These are phyloP conservation scores for Eucommia ulmoides DNA, from an alignment of 257 asterid genomes.

Conservation along the genomic window DNA sequence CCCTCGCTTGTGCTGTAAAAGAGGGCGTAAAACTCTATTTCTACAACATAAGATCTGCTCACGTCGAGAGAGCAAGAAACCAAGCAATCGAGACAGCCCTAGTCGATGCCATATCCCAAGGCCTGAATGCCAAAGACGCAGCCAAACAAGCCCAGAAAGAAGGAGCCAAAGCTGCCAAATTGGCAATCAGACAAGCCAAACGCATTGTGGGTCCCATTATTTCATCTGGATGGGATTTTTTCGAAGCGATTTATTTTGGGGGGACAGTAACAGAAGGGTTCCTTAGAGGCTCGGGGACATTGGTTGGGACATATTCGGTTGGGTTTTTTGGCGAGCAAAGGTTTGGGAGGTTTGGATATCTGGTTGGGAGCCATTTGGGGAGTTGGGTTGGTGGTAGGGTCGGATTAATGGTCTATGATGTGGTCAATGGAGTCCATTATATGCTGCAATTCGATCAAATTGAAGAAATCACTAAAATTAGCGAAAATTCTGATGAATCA, in stretches of 20 bases:
- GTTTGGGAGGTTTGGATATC: slow-evolving; percentile 81
- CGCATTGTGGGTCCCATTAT: slow-evolving; percentile 88
- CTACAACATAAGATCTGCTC: slow-evolving; percentile 52
- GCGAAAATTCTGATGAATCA: slow-evolving; percentile 4
- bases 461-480: slow-evolving; percentile 22
- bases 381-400: slow-evolving; percentile 92
- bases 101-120: slow-evolving; percentile 68
- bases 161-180: slow-evolving; percentile 88
- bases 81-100: slow-evolving; percentile 69
- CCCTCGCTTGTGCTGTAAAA: slow-evolving; percentile 72
- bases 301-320: slow-evolving; percentile 59
- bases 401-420: slow-evolving; percentile 87
- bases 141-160: slow-evolving; percentile 65
- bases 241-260: slow-evolving; percentile 78
- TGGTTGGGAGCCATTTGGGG: slow-evolving; percentile 83
- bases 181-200: slow-evolving; percentile 63
- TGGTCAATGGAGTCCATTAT: slow-evolving; percentile 58
- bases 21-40: slow-evolving; percentile 80
- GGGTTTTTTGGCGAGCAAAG: slow-evolving; percentile 69
- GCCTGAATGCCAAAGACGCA: slow-evolving; percentile 59
- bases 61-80: slow-evolving; percentile 60
- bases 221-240: slow-evolving; percentile 95
- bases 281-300: slow-evolving; percentile 82
- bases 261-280: slow-evolving; percentile 85
- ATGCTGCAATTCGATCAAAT: slow-evolving; percentile 24